phyloP scores from a whole-genome alignment of 805 yeast species.

The Cyberlindnera maritima region DNA sequence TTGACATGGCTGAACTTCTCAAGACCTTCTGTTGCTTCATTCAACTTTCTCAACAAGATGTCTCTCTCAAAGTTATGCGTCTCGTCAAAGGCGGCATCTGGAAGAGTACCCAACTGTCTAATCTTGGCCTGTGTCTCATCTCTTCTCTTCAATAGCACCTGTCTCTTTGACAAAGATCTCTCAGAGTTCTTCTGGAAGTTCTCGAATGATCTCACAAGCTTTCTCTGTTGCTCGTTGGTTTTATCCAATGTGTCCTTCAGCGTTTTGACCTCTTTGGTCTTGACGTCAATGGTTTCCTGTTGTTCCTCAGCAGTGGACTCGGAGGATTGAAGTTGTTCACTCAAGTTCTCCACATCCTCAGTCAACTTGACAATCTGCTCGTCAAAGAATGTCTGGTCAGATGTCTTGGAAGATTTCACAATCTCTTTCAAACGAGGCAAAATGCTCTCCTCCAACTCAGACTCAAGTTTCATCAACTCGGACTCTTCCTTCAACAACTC shows the following conservation, averaged over 20 bases:
- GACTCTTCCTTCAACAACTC: slow-evolving; percentile 45
- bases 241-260: slow-evolving; percentile 42
- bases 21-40: slow-evolving; percentile 52
- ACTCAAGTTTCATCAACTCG: slow-evolving; percentile 42
- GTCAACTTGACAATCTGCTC: slow-evolving; percentile 19
- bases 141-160: slow-evolving; percentile 55
- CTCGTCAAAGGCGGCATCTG: slow-evolving; percentile 70
- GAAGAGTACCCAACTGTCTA: slow-evolving; percentile 82
- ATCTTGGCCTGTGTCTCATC: slow-evolving; percentile 72
- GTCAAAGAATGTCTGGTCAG: slow-evolving; percentile 16
- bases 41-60: slow-evolving; percentile 50
- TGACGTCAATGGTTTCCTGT: slow-evolving; percentile 19
- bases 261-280: slow-evolving; percentile 26
- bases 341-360: slow-evolving; percentile 28
- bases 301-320: slow-evolving; percentile 29
- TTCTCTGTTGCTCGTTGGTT: slow-evolving; percentile 56
- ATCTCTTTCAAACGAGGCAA: slow-evolving; percentile 49
- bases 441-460: slow-evolving; percentile 58
- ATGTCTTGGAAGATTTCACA: slow-evolving; percentile 23
- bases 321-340: slow-evolving; percentile 28
- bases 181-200: slow-evolving; percentile 63
- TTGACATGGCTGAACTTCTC: slow-evolving; percentile 74
- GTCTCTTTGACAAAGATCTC: slow-evolving; percentile 57
- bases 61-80: slow-evolving; percentile 38
- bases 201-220: slow-evolving; percentile 54